phyloP scores from a whole-genome alignment of 768 basidiomycete genomes.

The Lactarius tabidus region DNA sequence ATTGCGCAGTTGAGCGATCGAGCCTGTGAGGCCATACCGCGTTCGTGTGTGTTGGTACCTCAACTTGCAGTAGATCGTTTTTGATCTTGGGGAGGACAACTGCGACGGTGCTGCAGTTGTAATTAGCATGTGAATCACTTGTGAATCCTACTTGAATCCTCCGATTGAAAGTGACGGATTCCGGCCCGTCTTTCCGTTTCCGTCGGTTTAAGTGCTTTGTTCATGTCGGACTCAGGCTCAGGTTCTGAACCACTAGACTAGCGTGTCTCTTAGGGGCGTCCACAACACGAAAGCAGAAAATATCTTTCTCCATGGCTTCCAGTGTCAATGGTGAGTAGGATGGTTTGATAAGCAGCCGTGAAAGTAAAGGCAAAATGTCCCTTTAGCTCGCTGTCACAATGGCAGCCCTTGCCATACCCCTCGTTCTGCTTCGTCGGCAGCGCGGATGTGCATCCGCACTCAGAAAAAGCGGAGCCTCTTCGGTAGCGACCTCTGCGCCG shows the following conservation, averaged over 20 bases:
- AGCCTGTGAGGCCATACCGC: no score
- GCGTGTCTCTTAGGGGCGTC: not conserved
- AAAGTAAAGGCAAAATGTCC: not conserved
- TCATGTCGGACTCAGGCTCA: not conserved
- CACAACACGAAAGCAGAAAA: not conserved
- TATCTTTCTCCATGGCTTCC: conserved; percentile 19
- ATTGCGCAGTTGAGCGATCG: no score
- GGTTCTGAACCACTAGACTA: not conserved
- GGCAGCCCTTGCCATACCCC: conserved; percentile 32
- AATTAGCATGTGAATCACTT: no score
- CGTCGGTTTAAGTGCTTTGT: not conserved
- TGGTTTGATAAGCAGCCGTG: not conserved
- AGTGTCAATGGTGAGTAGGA: conserved; percentile 19
- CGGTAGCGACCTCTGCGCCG: conserved; percentile 25
- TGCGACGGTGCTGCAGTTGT: no score
- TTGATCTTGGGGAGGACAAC: no score
- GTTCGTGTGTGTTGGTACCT: no score
- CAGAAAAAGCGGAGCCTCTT: conserved; percentile 18
- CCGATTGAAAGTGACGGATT: not conserved
- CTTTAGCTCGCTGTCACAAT: conserved; percentile 33
- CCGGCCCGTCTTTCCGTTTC: not conserved
- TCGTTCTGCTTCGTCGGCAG: conserved; percentile 32
- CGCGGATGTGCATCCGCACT: conserved; percentile 10
- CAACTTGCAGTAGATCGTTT: no score
- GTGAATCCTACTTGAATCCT: no score